These are phyloP conservation scores for Tagetes patula DNA, from an alignment of 129 eudicot species.

Conservation along the genomic window DNA sequence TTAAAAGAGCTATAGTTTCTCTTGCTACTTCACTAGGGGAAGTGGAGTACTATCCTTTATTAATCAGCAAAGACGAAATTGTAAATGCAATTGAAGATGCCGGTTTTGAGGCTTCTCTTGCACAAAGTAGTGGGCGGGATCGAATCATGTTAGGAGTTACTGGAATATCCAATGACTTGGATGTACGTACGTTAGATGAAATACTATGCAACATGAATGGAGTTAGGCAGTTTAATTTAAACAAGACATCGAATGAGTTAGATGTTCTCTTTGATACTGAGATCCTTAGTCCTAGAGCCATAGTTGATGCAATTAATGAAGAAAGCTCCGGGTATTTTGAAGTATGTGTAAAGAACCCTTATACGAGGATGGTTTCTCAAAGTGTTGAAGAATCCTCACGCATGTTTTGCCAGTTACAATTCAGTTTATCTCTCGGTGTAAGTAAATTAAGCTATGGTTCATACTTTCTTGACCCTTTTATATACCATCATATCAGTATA, in stretches of 20 bases:
- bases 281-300: conserved; percentile 60
- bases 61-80: conserved; percentile 74
- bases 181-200: conserved; percentile 56
- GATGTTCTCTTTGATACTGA: conserved; percentile 77
- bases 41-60: conserved; percentile 77
- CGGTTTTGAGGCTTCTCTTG: conserved; percentile 91
- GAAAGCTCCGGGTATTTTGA: conserved; percentile 58
- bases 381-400: conserved; percentile 72
- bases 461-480: conserved; percentile 15
- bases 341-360: conserved; percentile 69
- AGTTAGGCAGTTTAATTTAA: conserved; percentile 53
- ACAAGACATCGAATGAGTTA: conserved; percentile 46
- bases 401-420: conserved; percentile 61
- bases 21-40: conserved; percentile 88
- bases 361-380: conserved; percentile 71
- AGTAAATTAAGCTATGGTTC: conserved; percentile 33
- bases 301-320: conserved; percentile 69
- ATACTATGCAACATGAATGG: conserved; percentile 67
- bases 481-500: not conserved
- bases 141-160: conserved; percentile 51
- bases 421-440: conserved; percentile 76
- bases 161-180: conserved; percentile 55
- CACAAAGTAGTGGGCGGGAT: conserved; percentile 80
- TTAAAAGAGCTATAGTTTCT: conserved; percentile 69
- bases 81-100: conserved; percentile 87